Percentiles rank a stretch among this genome's conserved stretches.
phyloP scores from a whole-genome alignment of 768 basidiomycete genomes.

The Tubosaeta sp. region DNA sequence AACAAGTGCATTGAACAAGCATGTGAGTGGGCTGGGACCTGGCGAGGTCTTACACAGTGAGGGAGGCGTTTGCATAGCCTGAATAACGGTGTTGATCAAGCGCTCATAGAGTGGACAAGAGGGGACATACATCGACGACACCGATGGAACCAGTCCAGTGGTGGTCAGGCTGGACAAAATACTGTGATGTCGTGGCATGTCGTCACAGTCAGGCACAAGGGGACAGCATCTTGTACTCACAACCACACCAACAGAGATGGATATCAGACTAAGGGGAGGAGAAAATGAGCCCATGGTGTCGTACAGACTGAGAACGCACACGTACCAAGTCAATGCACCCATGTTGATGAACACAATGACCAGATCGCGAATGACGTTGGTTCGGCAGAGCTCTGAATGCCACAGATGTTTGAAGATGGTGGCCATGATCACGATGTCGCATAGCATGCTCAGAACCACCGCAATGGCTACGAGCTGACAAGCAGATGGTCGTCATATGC shows the following conservation, averaged over 20 bases:
- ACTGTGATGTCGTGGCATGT: constrained; percentile 2
- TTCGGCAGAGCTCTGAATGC: constrained; percentile 8
- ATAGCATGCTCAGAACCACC: constrained; percentile 1
- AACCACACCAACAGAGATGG: constrained; percentile 1
- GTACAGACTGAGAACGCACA: background rate
- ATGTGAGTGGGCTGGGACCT: background rate
- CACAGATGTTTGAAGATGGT: constrained; percentile 11
- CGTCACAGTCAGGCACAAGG: background rate
- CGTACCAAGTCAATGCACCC: constrained; percentile 14
- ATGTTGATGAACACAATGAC: constrained; percentile 14
- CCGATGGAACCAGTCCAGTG: constrained; percentile 10
- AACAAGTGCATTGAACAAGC: background rate
- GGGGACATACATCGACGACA: constrained; percentile 5
- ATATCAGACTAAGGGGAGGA: constrained; percentile 6
- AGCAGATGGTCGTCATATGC: background rate
- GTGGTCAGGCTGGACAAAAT: background rate
- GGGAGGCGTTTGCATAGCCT: constrained; percentile 14
- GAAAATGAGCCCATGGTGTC: background rate
- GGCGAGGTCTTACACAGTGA: constrained; percentile 5
- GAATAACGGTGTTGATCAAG: no score
- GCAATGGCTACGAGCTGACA: constrained; percentile 6
- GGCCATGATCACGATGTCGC: constrained; percentile 10
- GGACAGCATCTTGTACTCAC: background rate
- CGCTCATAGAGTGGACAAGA: background rate
- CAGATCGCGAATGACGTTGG: constrained; percentile 3